Evolutionary conservation across 192 early-diverging fungal genomes (phyloP), one percentile per base, ranked within the genome.

Genomic region (Paraglomus occultum): DNA sequence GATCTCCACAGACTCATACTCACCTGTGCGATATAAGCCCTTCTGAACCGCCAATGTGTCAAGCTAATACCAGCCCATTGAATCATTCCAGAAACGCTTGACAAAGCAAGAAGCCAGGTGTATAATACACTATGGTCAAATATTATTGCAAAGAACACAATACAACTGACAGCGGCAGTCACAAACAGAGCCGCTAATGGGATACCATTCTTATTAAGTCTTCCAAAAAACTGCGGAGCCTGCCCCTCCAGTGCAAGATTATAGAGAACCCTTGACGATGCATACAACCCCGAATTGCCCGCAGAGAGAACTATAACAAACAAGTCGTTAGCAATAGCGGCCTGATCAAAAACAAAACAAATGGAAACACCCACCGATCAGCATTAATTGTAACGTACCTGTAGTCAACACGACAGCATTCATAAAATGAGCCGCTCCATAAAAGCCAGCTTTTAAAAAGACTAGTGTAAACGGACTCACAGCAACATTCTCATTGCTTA

Each of bases 1-100:
- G 0, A 85, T 84, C 51, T 91, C 76, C 40, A 76, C 71, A 15
- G 72, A 71, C 6, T 88, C 57, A 48, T 79, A 71, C 15, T 74
- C 84, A 47, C 85, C 79, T 97, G 95, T 20, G 81, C 83, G 40
- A 87, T 68, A 59, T 87, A 91, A 14, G 93, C 94, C 20, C 82
- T 80, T 51, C 93, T 89, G 86, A 95, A 97, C 11, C 94, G 88
- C 70, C 84, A 89, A 67, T 97, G 94, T 48, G 88, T 88, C 8
- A 91, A 64, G 46, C 85, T 84, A 75, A 97, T 95, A 57, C 90
- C 91, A 40, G 93, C 54, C 94, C 95, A 98, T 59, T 91, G 90
- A 52, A 91, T 81, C 57, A 95, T 89, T 6, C 93, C 91, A 4
- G 91, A 80, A 15, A 97, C 87, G 10, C 92, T 88, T 0, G 90